Percentiles rank a stretch among this genome's conserved stretches.
Conservation (phyloP, 2,329 filamentous ascomycete species). For the Endocalyx cinctus region DNA sequence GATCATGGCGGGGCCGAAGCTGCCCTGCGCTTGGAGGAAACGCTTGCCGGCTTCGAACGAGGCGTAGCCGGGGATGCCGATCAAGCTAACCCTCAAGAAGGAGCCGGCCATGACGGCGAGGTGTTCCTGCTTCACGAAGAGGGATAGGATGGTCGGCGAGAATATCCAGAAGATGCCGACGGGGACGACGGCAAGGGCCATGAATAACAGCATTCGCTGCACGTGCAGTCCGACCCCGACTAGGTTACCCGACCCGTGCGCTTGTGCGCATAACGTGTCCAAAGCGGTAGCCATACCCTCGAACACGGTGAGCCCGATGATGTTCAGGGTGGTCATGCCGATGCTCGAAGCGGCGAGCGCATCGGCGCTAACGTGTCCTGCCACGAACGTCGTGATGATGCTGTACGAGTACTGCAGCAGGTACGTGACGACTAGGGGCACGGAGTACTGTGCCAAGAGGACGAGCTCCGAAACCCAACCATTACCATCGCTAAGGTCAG, state of each 20-base stretch:
- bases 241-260: conserved; percentile 44
- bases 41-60: conserved; percentile 50
- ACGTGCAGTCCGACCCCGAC: conserved; percentile 46
- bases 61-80: conserved; percentile 49
- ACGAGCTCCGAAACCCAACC: too few species aligned
- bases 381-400: conserved; percentile 46
- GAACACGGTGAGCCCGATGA: conserved; percentile 45
- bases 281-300: conserved; percentile 48
- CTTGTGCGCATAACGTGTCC: conserved; percentile 47
- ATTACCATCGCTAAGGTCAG: too few species aligned
- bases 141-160: conserved; percentile 40
- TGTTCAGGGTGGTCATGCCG: conserved; percentile 49
- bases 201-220: conserved; percentile 47
- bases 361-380: conserved; percentile 47
- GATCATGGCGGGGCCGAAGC: conserved; percentile 45
- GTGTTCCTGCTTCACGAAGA: conserved; percentile 41
- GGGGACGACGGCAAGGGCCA: conserved; percentile 41
- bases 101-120: conserved; percentile 44
- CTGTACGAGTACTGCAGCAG: conserved; percentile 50
- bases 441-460: too few species aligned
- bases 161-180: conserved; percentile 44
- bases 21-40: conserved; percentile 50
- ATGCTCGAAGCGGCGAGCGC: conserved; percentile 49
- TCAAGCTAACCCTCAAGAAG: conserved; percentile 43
- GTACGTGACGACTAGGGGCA: conserved; percentile 49